Evolutionary conservation across 257 asterid species (phyloP).

Genomic region (Euphrasia confusa): DNA sequence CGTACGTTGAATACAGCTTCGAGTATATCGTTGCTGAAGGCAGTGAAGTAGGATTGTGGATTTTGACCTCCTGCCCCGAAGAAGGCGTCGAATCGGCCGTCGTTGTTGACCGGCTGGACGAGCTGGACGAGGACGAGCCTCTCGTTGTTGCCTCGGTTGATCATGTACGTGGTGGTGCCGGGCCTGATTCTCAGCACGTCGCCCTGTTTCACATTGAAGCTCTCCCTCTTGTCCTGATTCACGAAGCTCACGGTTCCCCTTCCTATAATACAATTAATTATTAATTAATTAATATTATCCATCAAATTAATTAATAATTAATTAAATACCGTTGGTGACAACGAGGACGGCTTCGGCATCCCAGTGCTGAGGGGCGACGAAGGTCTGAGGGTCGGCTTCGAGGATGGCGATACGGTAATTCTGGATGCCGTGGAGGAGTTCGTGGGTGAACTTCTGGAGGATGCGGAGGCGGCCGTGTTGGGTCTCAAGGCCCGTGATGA

Average conservation of each 20-base stretch:
- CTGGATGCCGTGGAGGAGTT: constrained; percentile 51
- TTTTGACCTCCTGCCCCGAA: constrained; percentile 59
- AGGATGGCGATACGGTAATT: constrained; percentile 46
- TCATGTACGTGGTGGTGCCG: constrained; percentile 48
- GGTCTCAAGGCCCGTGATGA: constrained; percentile 34
- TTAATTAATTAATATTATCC: no score
- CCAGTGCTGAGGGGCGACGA: constrained; percentile 52
- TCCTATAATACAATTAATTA: constrained; percentile 45
- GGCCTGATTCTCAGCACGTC: constrained; percentile 48
- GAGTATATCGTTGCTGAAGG: constrained; percentile 57
- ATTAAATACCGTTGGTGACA: constrained; percentile 44
- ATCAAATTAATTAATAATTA: no score
- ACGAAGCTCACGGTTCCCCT: constrained; percentile 44
- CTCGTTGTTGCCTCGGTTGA: constrained; percentile 45
- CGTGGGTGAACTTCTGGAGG: constrained; percentile 51
- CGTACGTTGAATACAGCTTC: constrained; percentile 58
- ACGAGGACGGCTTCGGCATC: constrained; percentile 55
- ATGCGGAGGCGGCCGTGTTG: constrained; percentile 51
- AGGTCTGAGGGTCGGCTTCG: constrained; percentile 67
- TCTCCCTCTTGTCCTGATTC: constrained; percentile 43
- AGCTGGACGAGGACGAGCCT: constrained; percentile 44
- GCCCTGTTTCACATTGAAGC: constrained; percentile 46
- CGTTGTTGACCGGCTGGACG: constrained; percentile 42
- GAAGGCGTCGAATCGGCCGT: constrained; percentile 60
- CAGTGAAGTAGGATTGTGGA: constrained; percentile 40